phyloP scores from a whole-genome alignment of 208 protist species.

The Leishmania martiniquensis region DNA sequence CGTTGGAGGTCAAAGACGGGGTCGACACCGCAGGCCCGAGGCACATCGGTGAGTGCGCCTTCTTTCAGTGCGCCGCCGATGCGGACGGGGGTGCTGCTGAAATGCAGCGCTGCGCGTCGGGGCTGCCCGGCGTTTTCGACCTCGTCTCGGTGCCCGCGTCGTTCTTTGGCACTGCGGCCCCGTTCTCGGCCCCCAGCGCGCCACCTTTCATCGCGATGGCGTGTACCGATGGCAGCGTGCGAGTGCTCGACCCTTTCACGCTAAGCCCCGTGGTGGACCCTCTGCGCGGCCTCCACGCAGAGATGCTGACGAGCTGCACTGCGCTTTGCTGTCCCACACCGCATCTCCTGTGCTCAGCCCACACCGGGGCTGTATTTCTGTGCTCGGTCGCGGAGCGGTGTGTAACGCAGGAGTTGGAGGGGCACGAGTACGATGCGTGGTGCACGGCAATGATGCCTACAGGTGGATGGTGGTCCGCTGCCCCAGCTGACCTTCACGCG shows the following conservation, averaged over 20 bases:
- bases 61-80: neutral
- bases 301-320: constrained; percentile 84
- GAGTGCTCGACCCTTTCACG: constrained; percentile 34
- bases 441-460: constrained; percentile 60
- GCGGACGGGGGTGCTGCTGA: neutral
- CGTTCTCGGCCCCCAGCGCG: neutral
- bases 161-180: constrained; percentile 4
- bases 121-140: constrained; percentile 79
- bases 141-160: constrained; percentile 24
- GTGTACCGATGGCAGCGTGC: constrained; percentile 78
- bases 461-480: constrained; percentile 7
- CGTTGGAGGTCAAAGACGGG: neutral
- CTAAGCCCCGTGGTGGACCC: constrained; percentile 20
- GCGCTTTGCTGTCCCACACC: constrained; percentile 29
- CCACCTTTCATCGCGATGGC: constrained; percentile 35
- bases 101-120: neutral
- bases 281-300: constrained; percentile 46
- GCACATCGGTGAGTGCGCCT: constrained; percentile 32
- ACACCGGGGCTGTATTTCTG: constrained; percentile 62
- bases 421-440: constrained; percentile 88
- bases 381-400: constrained; percentile 36
- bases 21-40: neutral
- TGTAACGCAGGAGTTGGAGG: constrained; percentile 41
- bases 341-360: constrained; percentile 69
- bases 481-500: neutral